Conservation (phyloP, 805 yeast genomes). For the Candida stauntonica region DNA sequence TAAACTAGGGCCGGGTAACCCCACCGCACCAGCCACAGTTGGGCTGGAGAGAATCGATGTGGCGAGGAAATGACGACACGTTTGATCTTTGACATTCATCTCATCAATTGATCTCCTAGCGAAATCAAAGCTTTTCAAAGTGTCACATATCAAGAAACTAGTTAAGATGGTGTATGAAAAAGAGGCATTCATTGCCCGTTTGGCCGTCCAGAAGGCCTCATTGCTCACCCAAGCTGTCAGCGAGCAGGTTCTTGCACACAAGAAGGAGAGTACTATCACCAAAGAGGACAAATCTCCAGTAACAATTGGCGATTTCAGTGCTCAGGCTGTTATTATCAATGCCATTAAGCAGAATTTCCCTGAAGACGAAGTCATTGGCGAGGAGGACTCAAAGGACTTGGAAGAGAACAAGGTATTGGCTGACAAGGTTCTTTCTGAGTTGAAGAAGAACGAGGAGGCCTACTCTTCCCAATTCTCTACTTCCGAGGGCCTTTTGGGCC, state of each 20-base stretch:
- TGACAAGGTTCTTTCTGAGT: slow-evolving; percentile 53
- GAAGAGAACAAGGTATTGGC: slow-evolving; percentile 46
- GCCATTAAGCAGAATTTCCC: slow-evolving; percentile 82
- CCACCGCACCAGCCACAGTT: slow-evolving; percentile 8
- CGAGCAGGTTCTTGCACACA: slow-evolving; percentile 46
- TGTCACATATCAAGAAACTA: not conserved
- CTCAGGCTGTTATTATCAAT: slow-evolving; percentile 88
- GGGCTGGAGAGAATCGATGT: not conserved
- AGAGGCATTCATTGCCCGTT: slow-evolving; percentile 77
- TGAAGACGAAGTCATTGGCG: slow-evolving; percentile 84
- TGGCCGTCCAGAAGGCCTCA: slow-evolving; percentile 89
- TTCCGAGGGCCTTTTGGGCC: slow-evolving; percentile 26
- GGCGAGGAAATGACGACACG: no score
- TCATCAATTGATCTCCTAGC: not conserved
- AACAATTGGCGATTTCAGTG: slow-evolving; percentile 93
- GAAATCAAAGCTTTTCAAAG: not conserved
- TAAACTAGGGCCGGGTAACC: not conserved
- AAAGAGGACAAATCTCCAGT: slow-evolving; percentile 90
- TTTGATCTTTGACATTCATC: no score
- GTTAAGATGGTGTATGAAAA: slow-evolving; percentile 40
- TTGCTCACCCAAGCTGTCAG: slow-evolving; percentile 62
- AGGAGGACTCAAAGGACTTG: slow-evolving; percentile 78
- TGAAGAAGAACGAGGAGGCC: slow-evolving; percentile 46
- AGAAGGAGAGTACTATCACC: slow-evolving; percentile 54
- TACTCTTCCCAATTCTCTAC: slow-evolving; percentile 32